Percentiles rank a stretch among this genome's conserved stretches.
These are phyloP conservation scores for Nicotiana otophora DNA, from an alignment of 257 asterid genomes.

Conservation along the genomic window DNA sequence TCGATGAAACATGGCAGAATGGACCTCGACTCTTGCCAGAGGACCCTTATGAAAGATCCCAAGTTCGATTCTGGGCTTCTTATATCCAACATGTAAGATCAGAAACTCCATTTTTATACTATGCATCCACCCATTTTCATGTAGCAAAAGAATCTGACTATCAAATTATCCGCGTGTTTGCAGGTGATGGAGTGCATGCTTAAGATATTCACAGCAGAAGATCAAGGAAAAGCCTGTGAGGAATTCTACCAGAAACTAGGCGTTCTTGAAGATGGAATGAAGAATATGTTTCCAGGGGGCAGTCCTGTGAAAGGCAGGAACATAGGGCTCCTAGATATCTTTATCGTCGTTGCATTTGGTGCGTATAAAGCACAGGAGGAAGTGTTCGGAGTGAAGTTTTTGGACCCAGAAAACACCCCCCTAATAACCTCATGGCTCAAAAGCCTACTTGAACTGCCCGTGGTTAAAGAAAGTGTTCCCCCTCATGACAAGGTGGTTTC, in stretches of 20 bases:
- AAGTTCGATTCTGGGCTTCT: slow-evolving; percentile 32
- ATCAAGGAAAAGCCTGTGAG: slow-evolving; percentile 13
- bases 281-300: not conserved
- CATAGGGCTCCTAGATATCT: not conserved
- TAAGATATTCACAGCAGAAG: slow-evolving; percentile 13
- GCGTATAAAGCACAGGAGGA: slow-evolving; percentile 2
- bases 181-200: slow-evolving; percentile 25
- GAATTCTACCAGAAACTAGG: slow-evolving; percentile 23
- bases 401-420: slow-evolving; percentile 13
- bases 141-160: too few species aligned
- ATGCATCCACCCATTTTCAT: not conserved
- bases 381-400: slow-evolving; percentile 5
- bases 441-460: not conserved
- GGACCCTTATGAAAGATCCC: slow-evolving; percentile 30
- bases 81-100: slow-evolving; percentile 29
- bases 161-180: not conserved
- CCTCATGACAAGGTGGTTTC: not conserved
- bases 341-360: not conserved
- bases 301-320: not conserved
- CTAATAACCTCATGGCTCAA: slow-evolving; percentile 9
- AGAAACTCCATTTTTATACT: not conserved
- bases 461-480: not conserved
- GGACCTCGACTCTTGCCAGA: slow-evolving; percentile 32
- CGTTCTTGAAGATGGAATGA: slow-evolving; percentile 13
- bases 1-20: slow-evolving; percentile 33